Evolutionary conservation across 139 green algal genomes (phyloP).

Genomic region (Chlamydomonas asymmetrica): DNA sequence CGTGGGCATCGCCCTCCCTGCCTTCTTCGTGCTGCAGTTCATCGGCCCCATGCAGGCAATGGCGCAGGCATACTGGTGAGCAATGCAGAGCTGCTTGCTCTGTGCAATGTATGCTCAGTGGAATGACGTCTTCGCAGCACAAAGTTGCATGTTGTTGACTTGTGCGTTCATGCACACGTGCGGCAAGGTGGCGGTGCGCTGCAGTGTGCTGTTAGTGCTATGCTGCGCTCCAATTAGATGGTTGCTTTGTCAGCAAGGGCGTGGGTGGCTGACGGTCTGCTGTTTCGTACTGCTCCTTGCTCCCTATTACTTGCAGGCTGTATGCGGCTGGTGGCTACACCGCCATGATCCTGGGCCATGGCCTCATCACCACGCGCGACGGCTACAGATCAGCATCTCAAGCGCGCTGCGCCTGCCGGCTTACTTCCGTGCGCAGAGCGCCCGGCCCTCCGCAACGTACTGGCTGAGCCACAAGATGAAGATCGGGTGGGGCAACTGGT

Average conservation of each 20-base stretch:
- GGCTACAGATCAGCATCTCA: conserved; percentile 28
- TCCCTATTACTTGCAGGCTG: no score
- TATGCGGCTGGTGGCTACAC: conserved; percentile 33
- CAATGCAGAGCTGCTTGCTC: no score
- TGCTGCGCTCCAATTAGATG: no score
- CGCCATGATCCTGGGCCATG: conserved; percentile 21
- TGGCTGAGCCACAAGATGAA: conserved; percentile 32
- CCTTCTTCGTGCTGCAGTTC: conserved; percentile 25
- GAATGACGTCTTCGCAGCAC: no score
- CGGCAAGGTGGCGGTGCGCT: no score
- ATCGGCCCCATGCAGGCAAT: conserved; percentile 19
- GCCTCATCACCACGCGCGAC: conserved; percentile 16
- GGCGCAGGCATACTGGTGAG: conserved; percentile 34
- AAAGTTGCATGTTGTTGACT: no score
- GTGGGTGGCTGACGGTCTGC: no score
- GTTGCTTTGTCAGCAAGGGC: no score
- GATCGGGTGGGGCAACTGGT: conserved; percentile 34
- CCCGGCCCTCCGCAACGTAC: conserved; percentile 13
- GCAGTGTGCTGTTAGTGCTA: no score
- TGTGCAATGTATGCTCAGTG: no score
- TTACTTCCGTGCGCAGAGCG: conserved; percentile 8
- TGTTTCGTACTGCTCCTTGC: no score
- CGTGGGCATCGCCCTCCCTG: conserved; percentile 5
- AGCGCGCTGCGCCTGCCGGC: conserved; percentile 30
- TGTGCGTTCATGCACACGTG: no score